These are phyloP conservation scores for Linnemannia elongata DNA, from an alignment of 192 early-diverging fungal genomes.

Conservation along the genomic window DNA sequence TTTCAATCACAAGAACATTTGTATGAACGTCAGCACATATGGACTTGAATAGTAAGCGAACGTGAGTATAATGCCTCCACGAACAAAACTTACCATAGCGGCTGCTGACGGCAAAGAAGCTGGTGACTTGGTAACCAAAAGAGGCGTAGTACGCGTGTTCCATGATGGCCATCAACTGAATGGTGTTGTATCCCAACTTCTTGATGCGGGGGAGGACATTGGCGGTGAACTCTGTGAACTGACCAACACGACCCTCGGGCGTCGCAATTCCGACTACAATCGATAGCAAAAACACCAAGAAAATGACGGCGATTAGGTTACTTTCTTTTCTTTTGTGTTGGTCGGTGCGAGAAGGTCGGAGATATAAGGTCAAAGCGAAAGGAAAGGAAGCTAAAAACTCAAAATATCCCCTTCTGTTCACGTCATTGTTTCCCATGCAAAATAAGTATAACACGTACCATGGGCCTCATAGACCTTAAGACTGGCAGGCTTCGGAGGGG, in stretches of 20 bases:
- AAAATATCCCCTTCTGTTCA: background rate
- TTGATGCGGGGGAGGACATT: slow-evolving; percentile 89
- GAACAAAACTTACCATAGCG: slow-evolving; percentile 76
- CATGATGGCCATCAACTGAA: slow-evolving; percentile 96
- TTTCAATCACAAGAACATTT: background rate
- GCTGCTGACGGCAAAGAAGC: slow-evolving; percentile 93
- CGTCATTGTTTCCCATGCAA: background rate
- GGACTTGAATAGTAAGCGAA: background rate
- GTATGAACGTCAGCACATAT: background rate
- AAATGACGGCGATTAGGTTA: background rate
- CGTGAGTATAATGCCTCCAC: background rate
- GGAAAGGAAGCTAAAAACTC: background rate
- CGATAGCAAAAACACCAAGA: background rate
- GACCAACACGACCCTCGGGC: slow-evolving; percentile 83
- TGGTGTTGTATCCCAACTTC: slow-evolving; percentile 85
- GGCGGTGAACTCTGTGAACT: slow-evolving; percentile 91
- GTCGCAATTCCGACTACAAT: slow-evolving; percentile 90
- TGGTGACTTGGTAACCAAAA: slow-evolving; percentile 98
- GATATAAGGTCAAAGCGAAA: background rate
- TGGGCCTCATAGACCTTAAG: slow-evolving; percentile 96
- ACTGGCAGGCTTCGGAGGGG: slow-evolving; percentile 72
- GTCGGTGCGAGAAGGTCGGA: background rate
- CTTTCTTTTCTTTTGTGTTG: background rate
- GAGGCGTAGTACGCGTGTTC: slow-evolving; percentile 99
- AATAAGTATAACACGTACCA: slow-evolving; percentile 59